A percentile compares a stretch with the other conserved stretches of the same genome.
Conservation (phyloP, 148 eudicot species). For the Pouteria glomerata region DNA sequence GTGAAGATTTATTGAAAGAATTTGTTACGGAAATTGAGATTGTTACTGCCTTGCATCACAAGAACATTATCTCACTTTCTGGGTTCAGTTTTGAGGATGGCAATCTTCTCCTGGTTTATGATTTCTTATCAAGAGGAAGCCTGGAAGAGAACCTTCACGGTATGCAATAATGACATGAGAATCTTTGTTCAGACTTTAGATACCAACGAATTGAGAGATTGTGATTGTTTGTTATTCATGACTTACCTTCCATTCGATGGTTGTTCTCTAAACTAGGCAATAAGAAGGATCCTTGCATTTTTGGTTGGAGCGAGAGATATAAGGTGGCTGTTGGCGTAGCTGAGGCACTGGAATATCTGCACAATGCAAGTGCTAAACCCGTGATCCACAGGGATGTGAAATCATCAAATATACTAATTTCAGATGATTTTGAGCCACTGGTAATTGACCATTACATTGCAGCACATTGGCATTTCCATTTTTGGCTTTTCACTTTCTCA, state of each 20-base stretch:
- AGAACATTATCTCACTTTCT: slow-evolving; percentile 70
- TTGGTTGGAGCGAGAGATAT: slow-evolving; percentile 78
- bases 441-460: slow-evolving; percentile 23
- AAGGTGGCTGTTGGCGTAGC: slow-evolving; percentile 89
- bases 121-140: slow-evolving; percentile 77
- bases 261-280: slow-evolving; percentile 35
- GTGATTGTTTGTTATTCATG: background rate
- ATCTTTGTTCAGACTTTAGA: background rate
- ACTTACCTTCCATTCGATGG: background rate
- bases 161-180: slow-evolving; percentile 11
- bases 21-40: slow-evolving; percentile 78
- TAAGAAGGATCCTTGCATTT: slow-evolving; percentile 35
- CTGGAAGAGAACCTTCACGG: slow-evolving; percentile 90
- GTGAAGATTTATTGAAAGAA: slow-evolving; percentile 63
- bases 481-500: slow-evolving; percentile 1
- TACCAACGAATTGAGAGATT: background rate
- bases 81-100: slow-evolving; percentile 75
- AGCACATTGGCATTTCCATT: background rate
- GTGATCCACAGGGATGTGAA: slow-evolving; percentile 93
- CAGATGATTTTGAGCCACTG: slow-evolving; percentile 83
- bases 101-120: slow-evolving; percentile 65
- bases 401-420: slow-evolving; percentile 81
- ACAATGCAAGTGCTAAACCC: slow-evolving; percentile 42
- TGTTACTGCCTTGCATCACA: slow-evolving; percentile 70
- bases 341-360: slow-evolving; percentile 83